phyloP scores from a whole-genome alignment of 192 early-diverging fungal genomes.

The Gamsiella multidivaricata region DNA sequence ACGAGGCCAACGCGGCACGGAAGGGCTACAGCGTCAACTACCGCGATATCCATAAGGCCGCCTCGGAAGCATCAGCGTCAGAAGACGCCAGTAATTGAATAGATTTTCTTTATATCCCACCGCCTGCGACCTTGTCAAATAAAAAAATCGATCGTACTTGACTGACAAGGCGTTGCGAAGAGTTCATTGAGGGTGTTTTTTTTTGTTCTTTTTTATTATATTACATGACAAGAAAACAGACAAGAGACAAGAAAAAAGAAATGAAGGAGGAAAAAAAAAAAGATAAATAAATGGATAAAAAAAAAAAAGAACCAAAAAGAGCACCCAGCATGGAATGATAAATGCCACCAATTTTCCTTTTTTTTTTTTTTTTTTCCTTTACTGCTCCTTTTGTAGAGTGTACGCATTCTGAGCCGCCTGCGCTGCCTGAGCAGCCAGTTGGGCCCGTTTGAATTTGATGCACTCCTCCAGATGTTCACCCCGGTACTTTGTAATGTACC shows the following conservation, averaged over 20 bases:
- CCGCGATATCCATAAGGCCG: conserved; percentile 22
- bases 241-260: conserved; percentile 1
- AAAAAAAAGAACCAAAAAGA: neutral
- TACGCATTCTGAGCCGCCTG: conserved; percentile 16
- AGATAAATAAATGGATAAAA: neutral
- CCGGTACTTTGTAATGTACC: conserved; percentile 66
- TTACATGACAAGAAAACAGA: conserved; percentile 1
- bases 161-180: neutral
- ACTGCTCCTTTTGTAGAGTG: conserved; percentile 19
- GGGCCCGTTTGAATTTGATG: conserved; percentile 56
- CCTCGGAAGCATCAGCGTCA: neutral
- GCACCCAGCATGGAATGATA: neutral
- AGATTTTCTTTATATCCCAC: neutral
- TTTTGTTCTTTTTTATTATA: conserved; percentile 7
- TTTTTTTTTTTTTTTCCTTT: conserved; percentile 5
- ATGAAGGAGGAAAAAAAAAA: neutral
- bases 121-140: neutral
- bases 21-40: conserved; percentile 52
- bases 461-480: conserved; percentile 67
- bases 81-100: neutral
- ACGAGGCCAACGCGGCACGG: conserved; percentile 51
- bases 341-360: neutral
- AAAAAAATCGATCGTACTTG: no score
- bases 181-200: neutral
- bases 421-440: conserved; percentile 21